A percentile compares a stretch with the other conserved stretches of the same genome.
These are phyloP conservation scores for Septoria linicola DNA, from an alignment of 2,329 filamentous ascomycete species.

Conservation along the genomic window DNA sequence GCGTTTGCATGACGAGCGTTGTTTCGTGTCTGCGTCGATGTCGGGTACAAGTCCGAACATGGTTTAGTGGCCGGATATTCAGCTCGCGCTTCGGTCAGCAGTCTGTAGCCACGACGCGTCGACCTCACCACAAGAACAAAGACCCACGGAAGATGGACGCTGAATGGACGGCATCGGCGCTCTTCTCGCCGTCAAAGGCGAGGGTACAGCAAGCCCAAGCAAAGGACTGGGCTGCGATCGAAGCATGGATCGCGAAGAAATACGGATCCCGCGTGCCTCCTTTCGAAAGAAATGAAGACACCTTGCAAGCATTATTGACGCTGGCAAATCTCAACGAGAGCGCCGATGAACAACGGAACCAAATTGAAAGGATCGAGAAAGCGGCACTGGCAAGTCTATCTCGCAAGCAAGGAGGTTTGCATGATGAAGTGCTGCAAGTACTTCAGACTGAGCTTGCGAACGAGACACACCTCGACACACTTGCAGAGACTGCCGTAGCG, in stretches of 20 bases:
- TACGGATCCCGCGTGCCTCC: conserved; percentile 64
- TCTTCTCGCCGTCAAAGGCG: conserved; percentile 62
- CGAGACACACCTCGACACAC: conserved; percentile 32
- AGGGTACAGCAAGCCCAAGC: conserved; percentile 77
- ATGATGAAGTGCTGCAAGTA: conserved; percentile 24
- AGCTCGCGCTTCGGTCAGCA: no score
- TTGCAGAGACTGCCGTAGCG: conserved; percentile 41
- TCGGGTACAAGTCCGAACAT: not conserved
- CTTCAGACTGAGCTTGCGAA: conserved; percentile 31
- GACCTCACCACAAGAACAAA: not conserved
- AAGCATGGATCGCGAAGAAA: conserved; percentile 74
- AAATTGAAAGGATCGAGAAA: conserved; percentile 60
- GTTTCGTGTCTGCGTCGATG: no score
- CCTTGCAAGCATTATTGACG: conserved; percentile 70
- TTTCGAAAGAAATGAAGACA: conserved; percentile 87
- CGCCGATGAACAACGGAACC: conserved; percentile 67
- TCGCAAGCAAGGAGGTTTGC: conserved; percentile 20
- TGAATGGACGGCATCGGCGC: conserved; percentile 43
- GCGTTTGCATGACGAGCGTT: no score
- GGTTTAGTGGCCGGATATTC: not conserved
- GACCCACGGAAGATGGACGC: conserved; percentile 21
- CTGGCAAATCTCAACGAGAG: conserved; percentile 74
- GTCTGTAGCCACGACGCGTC: not conserved
- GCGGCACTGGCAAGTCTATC: conserved; percentile 57
- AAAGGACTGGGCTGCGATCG: conserved; percentile 88